Conservation (phyloP, 768 basidiomycete genomes). For the Pholiota conissans region DNA sequence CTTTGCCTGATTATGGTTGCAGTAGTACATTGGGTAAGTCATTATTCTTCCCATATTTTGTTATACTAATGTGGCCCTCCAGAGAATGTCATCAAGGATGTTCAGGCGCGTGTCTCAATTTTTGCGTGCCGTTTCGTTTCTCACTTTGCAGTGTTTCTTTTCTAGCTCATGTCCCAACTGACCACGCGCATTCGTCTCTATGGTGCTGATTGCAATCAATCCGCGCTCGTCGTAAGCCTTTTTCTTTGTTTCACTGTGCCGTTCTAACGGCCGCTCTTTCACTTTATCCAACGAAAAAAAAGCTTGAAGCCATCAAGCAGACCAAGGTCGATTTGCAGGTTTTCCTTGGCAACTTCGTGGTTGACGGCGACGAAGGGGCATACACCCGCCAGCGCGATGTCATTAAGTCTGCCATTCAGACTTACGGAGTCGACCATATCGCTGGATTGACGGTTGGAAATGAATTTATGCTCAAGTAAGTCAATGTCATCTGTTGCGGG, state of each 20-base stretch:
- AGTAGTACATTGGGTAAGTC: constrained; percentile 46
- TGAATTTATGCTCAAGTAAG: constrained; percentile 82
- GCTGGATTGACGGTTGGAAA: constrained; percentile 89
- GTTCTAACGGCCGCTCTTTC: not conserved
- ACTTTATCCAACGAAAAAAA: constrained; percentile 1
- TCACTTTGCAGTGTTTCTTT: no score
- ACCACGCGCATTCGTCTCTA: constrained; percentile 81
- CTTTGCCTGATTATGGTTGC: constrained; percentile 63
- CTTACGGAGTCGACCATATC: constrained; percentile 76
- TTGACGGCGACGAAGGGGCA: constrained; percentile 56
- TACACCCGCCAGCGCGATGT: constrained; percentile 70
- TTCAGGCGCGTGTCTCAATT: constrained; percentile 48
- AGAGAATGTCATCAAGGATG: constrained; percentile 67
- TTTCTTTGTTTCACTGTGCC: not conserved
- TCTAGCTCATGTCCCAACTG: constrained; percentile 79
- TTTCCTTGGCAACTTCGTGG: constrained; percentile 71
- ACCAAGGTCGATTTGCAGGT: constrained; percentile 86
- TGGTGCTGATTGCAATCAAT: constrained; percentile 85
- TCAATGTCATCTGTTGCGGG: constrained; percentile 5
- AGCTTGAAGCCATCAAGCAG: constrained; percentile 85
- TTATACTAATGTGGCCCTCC: no score
- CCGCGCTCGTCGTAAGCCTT: constrained; percentile 63
- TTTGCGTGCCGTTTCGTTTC: not conserved
- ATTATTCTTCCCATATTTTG: not conserved
- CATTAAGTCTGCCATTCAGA: constrained; percentile 67